Evolutionary conservation across 192 early-diverging fungal genomes (phyloP).

Genomic region (Jimgerdemannia flammicorona): DNA sequence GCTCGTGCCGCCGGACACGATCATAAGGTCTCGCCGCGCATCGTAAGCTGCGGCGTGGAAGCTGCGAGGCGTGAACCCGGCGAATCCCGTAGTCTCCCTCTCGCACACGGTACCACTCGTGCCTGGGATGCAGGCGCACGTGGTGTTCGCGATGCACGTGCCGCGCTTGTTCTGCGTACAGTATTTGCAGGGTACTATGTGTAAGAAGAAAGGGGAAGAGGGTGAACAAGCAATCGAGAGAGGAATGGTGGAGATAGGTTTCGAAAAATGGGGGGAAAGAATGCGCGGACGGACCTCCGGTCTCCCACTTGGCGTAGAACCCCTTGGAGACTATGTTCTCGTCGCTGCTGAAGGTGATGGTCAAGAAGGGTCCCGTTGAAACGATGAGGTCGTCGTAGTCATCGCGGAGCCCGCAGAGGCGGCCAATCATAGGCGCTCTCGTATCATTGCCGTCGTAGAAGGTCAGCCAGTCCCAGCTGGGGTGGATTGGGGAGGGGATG

Average conservation of each 20-base stretch:
- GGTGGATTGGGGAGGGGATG: no score
- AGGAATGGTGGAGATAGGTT: no score
- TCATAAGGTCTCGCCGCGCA: conserved; percentile 23
- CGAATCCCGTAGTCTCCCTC: conserved; percentile 18
- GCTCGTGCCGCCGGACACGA: conserved; percentile 28
- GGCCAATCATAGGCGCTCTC: conserved; percentile 20
- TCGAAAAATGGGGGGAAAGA: no score
- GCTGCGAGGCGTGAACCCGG: conserved; percentile 23
- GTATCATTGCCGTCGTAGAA: conserved; percentile 28
- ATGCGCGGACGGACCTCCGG: background rate
- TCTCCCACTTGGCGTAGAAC: background rate
- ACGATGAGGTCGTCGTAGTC: background rate
- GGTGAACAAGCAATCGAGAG: no score
- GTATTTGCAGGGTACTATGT: conserved; percentile 20
- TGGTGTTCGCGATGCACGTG: conserved; percentile 9
- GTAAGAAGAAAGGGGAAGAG: background rate
- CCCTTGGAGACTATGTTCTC: background rate
- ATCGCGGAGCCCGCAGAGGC: conserved; percentile 14
- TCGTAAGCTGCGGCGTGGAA: conserved; percentile 34
- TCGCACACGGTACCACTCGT: conserved; percentile 22
- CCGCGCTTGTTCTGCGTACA: conserved; percentile 16
- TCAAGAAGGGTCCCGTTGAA: background rate
- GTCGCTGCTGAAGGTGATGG: background rate
- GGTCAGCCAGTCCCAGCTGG: conserved; percentile 25
- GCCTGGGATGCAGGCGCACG: conserved; percentile 17